phyloP scores from a whole-genome alignment of 2,329 filamentous ascomycete genomes.

The Moelleriella libera region DNA sequence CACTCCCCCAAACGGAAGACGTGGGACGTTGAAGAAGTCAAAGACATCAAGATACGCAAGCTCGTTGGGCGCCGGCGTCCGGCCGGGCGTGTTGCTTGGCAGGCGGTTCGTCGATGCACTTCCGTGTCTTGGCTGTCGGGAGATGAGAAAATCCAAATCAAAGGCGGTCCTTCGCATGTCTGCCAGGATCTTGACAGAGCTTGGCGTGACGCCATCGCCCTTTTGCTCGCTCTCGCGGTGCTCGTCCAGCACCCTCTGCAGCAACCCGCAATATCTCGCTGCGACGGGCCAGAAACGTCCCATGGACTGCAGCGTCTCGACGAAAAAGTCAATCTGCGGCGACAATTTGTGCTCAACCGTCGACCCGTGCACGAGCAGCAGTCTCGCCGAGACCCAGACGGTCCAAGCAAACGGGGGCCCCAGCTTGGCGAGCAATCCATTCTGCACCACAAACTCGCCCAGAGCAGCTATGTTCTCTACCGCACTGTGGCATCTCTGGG shows the following conservation, averaged over 20 bases:
- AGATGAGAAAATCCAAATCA: conserved; percentile 81
- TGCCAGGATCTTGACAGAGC: conserved; percentile 71
- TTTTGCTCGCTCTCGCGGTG: conserved; percentile 65
- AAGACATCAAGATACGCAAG: conserved; percentile 87
- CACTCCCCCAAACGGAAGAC: conserved; percentile 41
- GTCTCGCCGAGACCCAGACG: conserved; percentile 77
- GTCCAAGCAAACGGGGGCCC: conserved; percentile 88
- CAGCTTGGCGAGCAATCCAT: conserved; percentile 62
- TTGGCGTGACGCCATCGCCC: conserved; percentile 63
- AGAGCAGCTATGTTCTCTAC: conserved; percentile 72
- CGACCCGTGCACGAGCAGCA: conserved; percentile 79
- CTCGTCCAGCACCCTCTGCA: conserved; percentile 75
- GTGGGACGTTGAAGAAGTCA: conserved; percentile 85
- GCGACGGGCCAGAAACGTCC: conserved; percentile 78
- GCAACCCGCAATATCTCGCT: conserved; percentile 62
- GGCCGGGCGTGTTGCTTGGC: conserved; percentile 42
- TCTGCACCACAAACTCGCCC: conserved; percentile 62
- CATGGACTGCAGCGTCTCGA: conserved; percentile 69
- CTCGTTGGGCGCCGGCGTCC: conserved; percentile 65
- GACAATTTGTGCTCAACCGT: conserved; percentile 77
- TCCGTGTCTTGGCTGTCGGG: conserved; percentile 52
- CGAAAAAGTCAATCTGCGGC: conserved; percentile 66
- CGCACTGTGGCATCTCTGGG: conserved; percentile 67
- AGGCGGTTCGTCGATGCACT: conserved; percentile 25
- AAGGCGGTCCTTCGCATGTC: conserved; percentile 88